phyloP scores from a whole-genome alignment of 176 grass and related monocot genomes.

The Puya raimondii region DNA sequence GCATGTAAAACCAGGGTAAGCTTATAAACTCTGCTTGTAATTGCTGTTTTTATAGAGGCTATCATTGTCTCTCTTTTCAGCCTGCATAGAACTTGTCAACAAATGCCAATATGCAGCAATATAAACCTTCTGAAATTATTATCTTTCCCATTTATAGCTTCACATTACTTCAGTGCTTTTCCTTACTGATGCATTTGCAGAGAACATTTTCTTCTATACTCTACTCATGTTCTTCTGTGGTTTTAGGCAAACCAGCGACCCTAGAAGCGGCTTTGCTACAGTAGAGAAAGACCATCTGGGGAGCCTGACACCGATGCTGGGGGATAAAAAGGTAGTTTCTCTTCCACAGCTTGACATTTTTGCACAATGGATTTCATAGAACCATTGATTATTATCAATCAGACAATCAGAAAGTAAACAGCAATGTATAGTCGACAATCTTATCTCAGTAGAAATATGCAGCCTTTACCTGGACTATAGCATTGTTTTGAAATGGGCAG shows the following conservation, averaged over 20 bases:
- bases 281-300: slow-evolving; percentile 60
- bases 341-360: neutral
- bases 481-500: no score
- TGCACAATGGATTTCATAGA: no score
- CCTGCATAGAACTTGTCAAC: no score
- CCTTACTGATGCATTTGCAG: neutral
- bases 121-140: no score
- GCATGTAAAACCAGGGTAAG: slow-evolving; percentile 76
- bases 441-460: no score
- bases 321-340: slow-evolving; percentile 61
- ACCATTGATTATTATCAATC: no score
- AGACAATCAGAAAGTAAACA: no score
- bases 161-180: neutral
- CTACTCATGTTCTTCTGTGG: slow-evolving; percentile 21
- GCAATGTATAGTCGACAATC: no score
- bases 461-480: no score
- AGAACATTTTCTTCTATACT: neutral
- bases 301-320: slow-evolving; percentile 68
- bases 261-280: slow-evolving; percentile 55
- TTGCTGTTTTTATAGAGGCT: neutral
- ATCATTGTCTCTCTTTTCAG: no score
- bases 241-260: slow-evolving; percentile 56
- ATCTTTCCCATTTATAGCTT: neutral
- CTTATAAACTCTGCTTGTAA: neutral
- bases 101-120: no score